Conservation (phyloP, 2,329 filamentous ascomycete genomes). For the Aspergillus sp. region DNA sequence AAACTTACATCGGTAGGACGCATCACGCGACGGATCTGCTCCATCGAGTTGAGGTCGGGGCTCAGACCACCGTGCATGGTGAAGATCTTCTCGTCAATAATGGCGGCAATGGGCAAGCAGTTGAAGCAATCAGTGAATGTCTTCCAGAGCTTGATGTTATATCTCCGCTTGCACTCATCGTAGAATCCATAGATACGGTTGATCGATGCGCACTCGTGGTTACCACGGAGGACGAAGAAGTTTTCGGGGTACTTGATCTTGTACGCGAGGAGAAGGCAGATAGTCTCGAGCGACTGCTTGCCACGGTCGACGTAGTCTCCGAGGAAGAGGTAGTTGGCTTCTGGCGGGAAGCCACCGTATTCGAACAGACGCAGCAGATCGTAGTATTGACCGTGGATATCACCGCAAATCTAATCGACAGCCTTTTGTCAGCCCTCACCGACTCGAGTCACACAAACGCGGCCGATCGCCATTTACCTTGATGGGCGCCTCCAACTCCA, state of each 20-base stretch:
- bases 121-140: conserved; percentile 99
- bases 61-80: conserved; percentile 98
- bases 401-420: conserved; percentile 83
- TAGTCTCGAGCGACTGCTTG: conserved; percentile 98
- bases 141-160: conserved; percentile 99
- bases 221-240: conserved; percentile 97
- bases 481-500: conserved; percentile 97
- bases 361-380: conserved; percentile 96
- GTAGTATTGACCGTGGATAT: conserved; percentile 99
- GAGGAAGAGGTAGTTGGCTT: conserved; percentile 99
- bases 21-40: conserved; percentile 98
- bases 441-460: no score
- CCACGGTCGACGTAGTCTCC: conserved; percentile 98
- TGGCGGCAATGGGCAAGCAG: conserved; percentile 94
- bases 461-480: conserved; percentile 60
- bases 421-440: background rate
- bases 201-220: conserved; percentile 98
- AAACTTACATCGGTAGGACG: conserved; percentile 90
- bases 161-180: conserved; percentile 98
- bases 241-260: conserved; percentile 99
- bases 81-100: conserved; percentile 99
- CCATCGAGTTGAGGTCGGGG: conserved; percentile 98
- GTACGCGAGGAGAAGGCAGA: conserved; percentile 92
- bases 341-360: conserved; percentile 95
- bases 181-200: conserved; percentile 99